These are phyloP conservation scores for Tulasnella sp. DNA, from an alignment of 768 basidiomycete species.

Conservation along the genomic window DNA sequence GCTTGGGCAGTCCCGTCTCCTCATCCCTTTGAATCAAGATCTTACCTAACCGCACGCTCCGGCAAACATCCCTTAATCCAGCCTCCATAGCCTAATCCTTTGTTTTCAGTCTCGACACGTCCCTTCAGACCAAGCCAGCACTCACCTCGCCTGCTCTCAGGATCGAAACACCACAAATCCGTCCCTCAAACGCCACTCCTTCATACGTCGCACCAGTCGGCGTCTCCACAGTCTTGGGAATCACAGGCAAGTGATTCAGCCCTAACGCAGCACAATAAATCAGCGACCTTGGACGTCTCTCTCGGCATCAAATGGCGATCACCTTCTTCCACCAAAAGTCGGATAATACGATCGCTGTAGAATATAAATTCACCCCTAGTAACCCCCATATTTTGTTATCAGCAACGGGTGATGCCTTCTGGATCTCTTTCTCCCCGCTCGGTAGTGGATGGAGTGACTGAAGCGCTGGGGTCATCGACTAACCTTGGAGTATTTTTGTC, in stretches of 20 bases:
- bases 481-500: constrained; percentile 71
- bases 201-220: constrained; percentile 75
- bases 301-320: constrained; percentile 2
- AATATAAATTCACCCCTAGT: constrained; percentile 87
- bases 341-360: constrained; percentile 87
- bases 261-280: constrained; percentile 68
- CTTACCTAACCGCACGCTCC: constrained; percentile 91
- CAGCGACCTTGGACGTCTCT: neutral
- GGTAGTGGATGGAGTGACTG: too few relatives aligned
- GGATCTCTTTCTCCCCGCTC: too few relatives aligned
- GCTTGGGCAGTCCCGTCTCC: constrained; percentile 84
- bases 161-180: constrained; percentile 94
- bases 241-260: constrained; percentile 76
- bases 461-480: too few relatives aligned
- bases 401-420: neutral
- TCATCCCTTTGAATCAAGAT: constrained; percentile 99
- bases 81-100: constrained; percentile 84
- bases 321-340: constrained; percentile 44
- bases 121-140: neutral
- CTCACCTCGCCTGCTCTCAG: constrained; percentile 84
- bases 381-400: neutral
- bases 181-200: constrained; percentile 91
- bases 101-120: neutral
- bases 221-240: constrained; percentile 67
- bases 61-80: constrained; percentile 89